phyloP scores from a whole-genome alignment of 495 filamentous ascomycete genomes.

The Cercophora scortea region DNA sequence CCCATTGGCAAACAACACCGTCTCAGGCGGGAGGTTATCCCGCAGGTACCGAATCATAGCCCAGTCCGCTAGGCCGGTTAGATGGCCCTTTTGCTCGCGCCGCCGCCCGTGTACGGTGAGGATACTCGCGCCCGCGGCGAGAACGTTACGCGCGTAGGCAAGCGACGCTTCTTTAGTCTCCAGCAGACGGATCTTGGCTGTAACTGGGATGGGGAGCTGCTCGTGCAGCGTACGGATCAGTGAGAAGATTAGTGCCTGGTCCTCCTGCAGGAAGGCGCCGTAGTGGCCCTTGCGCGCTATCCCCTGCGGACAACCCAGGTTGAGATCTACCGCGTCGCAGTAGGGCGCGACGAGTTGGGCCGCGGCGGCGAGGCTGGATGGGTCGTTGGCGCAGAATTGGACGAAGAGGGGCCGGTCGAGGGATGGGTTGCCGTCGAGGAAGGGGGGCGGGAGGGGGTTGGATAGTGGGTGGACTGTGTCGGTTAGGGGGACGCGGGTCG shows the following conservation, averaged over 20 bases:
- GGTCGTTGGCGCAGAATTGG: conserved; percentile 93
- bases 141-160: conserved; percentile 80
- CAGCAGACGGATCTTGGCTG: conserved; percentile 88
- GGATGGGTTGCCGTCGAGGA: conserved; percentile 77
- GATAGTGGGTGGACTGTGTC: conserved; percentile 1
- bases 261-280: conserved; percentile 90
- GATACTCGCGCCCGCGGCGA: conserved; percentile 84
- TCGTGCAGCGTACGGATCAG: conserved; percentile 72
- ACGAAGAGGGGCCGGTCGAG: conserved; percentile 86
- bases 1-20: conserved; percentile 94
- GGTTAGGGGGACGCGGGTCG: conserved; percentile 30
- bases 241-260: conserved; percentile 70
- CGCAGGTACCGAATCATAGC: conserved; percentile 70
- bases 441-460: conserved; percentile 22
- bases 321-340: conserved; percentile 94
- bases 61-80: conserved; percentile 94
- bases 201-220: conserved; percentile 71
- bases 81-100: conserved; percentile 91
- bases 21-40: conserved; percentile 74
- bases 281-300: conserved; percentile 89
- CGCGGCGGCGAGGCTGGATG: conserved; percentile 66
- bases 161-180: conserved; percentile 81
- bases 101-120: conserved; percentile 85
- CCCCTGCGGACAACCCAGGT: conserved; percentile 95
- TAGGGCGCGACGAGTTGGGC: conserved; percentile 69